Evolutionary conservation across 1,284 basidiomycete species (phyloP), one percentile per base, ranked within the genome.

Genomic region (Apiotrichum montevideense): DNA sequence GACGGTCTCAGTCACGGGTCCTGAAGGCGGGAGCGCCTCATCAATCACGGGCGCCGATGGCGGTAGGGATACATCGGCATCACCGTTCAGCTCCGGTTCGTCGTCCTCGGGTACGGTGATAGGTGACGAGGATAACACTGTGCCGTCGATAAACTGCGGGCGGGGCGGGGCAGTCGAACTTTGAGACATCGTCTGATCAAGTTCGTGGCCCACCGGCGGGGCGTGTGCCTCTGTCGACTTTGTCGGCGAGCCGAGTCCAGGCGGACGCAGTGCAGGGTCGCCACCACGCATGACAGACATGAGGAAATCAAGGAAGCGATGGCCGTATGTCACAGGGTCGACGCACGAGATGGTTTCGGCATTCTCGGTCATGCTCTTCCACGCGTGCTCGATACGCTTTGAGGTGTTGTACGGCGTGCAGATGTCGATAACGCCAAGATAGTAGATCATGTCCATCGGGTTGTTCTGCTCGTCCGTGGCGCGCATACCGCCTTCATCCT

Each of bases 381-480:
- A 98, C 58, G 89, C 80, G 72, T 91, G 87, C 77, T 98, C 96
- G 41, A 88, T 65, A 69, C 85, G 85, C 82, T 98, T 98, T 61
- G 83, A 70, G 14, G 77, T 67, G 37, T 81, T 85, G 75, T 92
- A 98, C 6, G 92, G 93, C 35, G 95, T 98, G 61, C 93, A 79
- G 66, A 95, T 95, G 75, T 97, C 93, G 68, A 97, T 97, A 49
- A 96, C 83, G 33, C 92, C 92, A 15, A 95, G 79, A 75, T 98
- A 98, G 77, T 98, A 98, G 59, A 98, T 89, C 51, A 83, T 84
- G 64, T 87, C 85, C 73, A 87, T 77, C 3, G 82, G 77, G 35
- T 82, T 79, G 71, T 98, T 95, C 29, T 73, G 75, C 66, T 95
- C 91, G 73, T 95, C 86, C 13, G 94, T 96, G 33, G 92, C 90